Conservation (phyloP, 2,329 filamentous ascomycete species). For the Venturiaceae sp. region DNA sequence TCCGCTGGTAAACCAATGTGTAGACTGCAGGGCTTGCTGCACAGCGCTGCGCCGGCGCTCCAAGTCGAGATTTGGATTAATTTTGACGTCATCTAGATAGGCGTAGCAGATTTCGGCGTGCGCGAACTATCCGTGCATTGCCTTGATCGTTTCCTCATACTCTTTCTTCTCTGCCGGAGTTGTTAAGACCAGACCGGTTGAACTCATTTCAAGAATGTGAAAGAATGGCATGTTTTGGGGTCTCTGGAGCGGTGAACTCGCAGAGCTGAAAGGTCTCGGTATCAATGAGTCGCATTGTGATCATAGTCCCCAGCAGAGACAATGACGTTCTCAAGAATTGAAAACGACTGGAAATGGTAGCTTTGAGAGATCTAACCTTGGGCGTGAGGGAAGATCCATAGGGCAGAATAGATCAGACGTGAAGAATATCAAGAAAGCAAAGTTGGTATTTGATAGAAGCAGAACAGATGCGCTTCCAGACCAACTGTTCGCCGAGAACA, state of each 20-base stretch:
- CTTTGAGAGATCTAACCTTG: no score
- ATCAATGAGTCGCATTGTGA: conserved; percentile 4
- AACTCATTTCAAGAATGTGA: conserved; percentile 14
- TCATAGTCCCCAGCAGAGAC: no score
- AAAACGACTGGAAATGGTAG: no score
- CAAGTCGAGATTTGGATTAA: neutral
- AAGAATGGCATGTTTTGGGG: conserved; percentile 13
- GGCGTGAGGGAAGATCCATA: no score
- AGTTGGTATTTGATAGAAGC: no score
- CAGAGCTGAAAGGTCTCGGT: neutral
- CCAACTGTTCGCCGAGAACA: no score
- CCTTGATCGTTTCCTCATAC: conserved; percentile 8
- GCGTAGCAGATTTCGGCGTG: conserved; percentile 6
- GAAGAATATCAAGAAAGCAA: no score
- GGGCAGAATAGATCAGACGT: no score
- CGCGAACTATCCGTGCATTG: conserved; percentile 10
- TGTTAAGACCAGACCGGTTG: no score
- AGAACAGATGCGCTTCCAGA: no score
- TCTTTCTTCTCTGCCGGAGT: neutral
- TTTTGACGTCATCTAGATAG: neutral
- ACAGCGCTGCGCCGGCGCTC: neutral
- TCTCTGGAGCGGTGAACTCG: neutral
- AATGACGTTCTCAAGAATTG: no score
- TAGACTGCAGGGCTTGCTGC: neutral
- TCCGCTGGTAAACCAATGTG: conserved; percentile 8